Conservation (phyloP, 129 eudicot species). For the Silybum marianum region DNA sequence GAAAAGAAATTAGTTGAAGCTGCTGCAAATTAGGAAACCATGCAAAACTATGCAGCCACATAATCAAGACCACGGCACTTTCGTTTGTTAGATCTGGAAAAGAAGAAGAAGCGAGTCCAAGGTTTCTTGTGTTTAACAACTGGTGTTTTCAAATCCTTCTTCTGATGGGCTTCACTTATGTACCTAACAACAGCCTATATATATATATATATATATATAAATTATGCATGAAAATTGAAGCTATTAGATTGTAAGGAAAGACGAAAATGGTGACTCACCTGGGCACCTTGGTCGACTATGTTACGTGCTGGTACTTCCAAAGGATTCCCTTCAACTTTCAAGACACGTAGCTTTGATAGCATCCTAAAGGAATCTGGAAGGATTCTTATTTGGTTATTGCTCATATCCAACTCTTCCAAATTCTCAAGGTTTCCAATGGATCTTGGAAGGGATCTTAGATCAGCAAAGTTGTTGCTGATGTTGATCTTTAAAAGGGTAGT, state of each 20-base stretch:
- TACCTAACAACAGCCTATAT: conserved; percentile 78
- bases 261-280: conserved; percentile 40
- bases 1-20: not conserved
- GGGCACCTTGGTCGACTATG: conserved; percentile 62
- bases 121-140: conserved; percentile 72
- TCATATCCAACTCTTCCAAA: conserved; percentile 77
- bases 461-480: conserved; percentile 89
- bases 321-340: conserved; percentile 86
- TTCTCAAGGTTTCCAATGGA: conserved; percentile 91
- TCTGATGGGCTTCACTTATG: conserved; percentile 61
- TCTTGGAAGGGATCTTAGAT: conserved; percentile 68
- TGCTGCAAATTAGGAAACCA: conserved; percentile 1
- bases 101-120: conserved; percentile 61
- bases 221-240: conserved; percentile 2
- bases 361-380: conserved; percentile 85
- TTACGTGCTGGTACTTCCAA: conserved; percentile 69
- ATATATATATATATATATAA: too few relatives aligned
- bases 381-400: conserved; percentile 77
- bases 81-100: conserved; percentile 60
- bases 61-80: conserved; percentile 48
- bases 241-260: not conserved
- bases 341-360: conserved; percentile 52
- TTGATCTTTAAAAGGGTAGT: conserved; percentile 74
- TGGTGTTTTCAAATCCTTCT: conserved; percentile 59
- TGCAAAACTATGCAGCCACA: conserved; percentile 26